A percentile compares a stretch with the other conserved stretches of the same genome.
phyloP scores from a whole-genome alignment of 495 filamentous ascomycete genomes.

The Cryomyces antarcticus region DNA sequence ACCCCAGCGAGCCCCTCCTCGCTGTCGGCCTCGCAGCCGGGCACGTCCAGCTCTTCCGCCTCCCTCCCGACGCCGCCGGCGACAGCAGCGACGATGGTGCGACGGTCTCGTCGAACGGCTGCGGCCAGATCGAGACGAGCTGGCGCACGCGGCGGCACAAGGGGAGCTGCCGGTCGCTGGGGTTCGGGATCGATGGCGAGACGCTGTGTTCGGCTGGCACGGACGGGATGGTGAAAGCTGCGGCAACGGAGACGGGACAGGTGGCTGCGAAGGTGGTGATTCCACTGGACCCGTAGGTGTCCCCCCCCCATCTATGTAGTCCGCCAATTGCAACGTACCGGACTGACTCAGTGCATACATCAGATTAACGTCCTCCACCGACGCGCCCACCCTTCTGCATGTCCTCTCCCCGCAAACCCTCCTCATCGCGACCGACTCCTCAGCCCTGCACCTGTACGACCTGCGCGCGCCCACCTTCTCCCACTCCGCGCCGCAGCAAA shows the following conservation, averaged over 20 bases:
- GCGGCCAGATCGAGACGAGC: conserved; percentile 54
- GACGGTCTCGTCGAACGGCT: conserved; percentile 27
- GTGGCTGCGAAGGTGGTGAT: conserved; percentile 61
- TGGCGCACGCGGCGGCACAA: conserved; percentile 85
- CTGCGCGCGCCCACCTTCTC: conserved; percentile 44
- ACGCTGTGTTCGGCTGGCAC: conserved; percentile 73
- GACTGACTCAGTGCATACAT: conserved; percentile 1
- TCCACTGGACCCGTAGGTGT: conserved; percentile 19
- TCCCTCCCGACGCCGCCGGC: conserved; percentile 40
- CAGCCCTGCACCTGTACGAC: conserved; percentile 77
- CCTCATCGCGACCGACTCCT: conserved; percentile 76
- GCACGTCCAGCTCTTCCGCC: conserved; percentile 68
- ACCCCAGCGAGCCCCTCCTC: conserved; percentile 64
- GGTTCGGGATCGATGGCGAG: conserved; percentile 56
- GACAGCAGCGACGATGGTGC: conserved; percentile 21
- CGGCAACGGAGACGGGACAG: conserved; percentile 54
- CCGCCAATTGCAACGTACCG: not conserved
- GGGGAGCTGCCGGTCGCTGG: conserved; percentile 67
- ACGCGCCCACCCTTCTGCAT: conserved; percentile 59
- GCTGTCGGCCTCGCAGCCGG: conserved; percentile 69
- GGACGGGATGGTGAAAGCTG: conserved; percentile 78
- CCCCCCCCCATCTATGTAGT: not conserved
- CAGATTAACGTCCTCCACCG: conserved; percentile 17
- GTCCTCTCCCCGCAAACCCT: conserved; percentile 71
- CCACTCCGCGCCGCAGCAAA: conserved; percentile 38